Evolutionary conservation across 148 eudicot genomes (phyloP).

Genomic region (Silene uniflora): DNA sequence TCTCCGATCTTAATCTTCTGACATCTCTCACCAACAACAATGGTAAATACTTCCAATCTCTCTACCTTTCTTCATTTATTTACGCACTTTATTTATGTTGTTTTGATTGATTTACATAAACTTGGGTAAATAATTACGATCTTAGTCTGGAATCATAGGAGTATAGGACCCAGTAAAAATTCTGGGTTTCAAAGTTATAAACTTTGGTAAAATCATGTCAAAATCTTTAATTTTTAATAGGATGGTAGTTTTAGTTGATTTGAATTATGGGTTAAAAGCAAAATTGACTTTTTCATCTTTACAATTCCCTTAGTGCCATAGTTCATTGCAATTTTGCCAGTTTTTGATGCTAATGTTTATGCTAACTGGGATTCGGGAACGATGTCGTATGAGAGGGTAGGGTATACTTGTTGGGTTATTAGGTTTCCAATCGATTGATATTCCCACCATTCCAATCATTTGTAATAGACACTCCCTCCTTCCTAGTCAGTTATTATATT

Average conservation of each 20-base stretch:
- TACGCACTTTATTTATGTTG: neutral
- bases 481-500: too few relatives aligned
- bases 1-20: neutral
- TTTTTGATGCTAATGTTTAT: neutral
- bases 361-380: neutral
- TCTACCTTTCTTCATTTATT: neutral
- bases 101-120: neutral
- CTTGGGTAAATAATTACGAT: neutral
- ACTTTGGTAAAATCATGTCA: too few relatives aligned
- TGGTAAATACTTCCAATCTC: neutral
- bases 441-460: too few relatives aligned
- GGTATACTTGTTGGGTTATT: too few relatives aligned
- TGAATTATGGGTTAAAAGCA: neutral
- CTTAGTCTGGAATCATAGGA: neutral
- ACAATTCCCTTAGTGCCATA: neutral
- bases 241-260: neutral
- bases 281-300: neutral
- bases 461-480: too few relatives aligned
- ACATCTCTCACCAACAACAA: neutral
- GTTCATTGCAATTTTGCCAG: neutral
- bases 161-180: too few relatives aligned
- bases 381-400: neutral
- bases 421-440: too few relatives aligned
- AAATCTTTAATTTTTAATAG: too few relatives aligned
- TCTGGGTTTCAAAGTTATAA: neutral